Percentiles rank a stretch among this genome's conserved stretches.
These are phyloP conservation scores for Pseudogymnoascus sp. DNA, from an alignment of 2,329 filamentous ascomycete genomes.

Conservation along the genomic window DNA sequence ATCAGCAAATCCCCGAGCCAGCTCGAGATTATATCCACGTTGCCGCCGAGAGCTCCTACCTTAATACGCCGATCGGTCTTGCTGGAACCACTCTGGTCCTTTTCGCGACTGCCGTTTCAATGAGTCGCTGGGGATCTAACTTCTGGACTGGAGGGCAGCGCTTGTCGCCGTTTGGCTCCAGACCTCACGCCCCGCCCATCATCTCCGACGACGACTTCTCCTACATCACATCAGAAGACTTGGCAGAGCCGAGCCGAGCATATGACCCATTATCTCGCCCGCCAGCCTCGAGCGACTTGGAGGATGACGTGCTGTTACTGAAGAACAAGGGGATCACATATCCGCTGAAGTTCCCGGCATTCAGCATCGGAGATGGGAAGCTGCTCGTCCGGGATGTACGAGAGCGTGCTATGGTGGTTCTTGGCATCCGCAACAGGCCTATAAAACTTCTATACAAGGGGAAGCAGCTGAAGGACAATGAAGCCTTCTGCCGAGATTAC, in stretches of 20 bases:
- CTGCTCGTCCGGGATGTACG: constrained; percentile 58
- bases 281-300: constrained; percentile 34
- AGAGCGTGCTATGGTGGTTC: constrained; percentile 57
- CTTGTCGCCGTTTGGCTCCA: constrained; percentile 25
- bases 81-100: constrained; percentile 20
- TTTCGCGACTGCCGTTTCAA: constrained; percentile 22
- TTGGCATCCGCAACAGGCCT: constrained; percentile 49
- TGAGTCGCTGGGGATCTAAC: constrained; percentile 26
- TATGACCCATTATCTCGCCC: constrained; percentile 35
- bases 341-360: constrained; percentile 64
- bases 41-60: constrained; percentile 22
- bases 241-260: constrained; percentile 40
- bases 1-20: constrained; percentile 26
- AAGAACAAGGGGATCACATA: constrained; percentile 59
- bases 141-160: constrained; percentile 21
- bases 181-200: constrained; percentile 46
- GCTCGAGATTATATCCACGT: constrained; percentile 21
- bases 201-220: constrained; percentile 64
- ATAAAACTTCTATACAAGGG: constrained; percentile 70
- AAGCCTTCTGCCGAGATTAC: constrained; percentile 47
- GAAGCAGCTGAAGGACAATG: constrained; percentile 56
- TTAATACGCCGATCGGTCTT: constrained; percentile 22
- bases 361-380: constrained; percentile 66
- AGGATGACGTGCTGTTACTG: constrained; percentile 64
- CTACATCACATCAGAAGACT: constrained; percentile 73